Percentiles rank a stretch among this genome's conserved stretches.
Evolutionary conservation across 768 basidiomycete genomes (phyloP).

Genomic region (Kwoniella dendrophila): DNA sequence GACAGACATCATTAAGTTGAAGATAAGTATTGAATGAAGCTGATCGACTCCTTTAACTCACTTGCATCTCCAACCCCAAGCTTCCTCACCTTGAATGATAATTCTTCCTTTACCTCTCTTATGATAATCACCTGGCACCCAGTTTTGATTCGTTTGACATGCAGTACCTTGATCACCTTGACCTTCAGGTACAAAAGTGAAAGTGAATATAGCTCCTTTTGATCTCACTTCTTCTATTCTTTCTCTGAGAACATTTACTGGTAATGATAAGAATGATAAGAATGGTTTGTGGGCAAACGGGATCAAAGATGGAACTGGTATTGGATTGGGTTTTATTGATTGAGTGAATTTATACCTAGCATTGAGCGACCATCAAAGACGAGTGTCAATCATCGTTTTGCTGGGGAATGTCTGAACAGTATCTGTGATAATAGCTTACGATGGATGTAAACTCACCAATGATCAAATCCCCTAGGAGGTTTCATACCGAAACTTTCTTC

Average conservation of each 20-base stretch:
- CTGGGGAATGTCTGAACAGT: background rate
- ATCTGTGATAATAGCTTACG: background rate
- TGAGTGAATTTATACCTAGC: slow-evolving; percentile 44
- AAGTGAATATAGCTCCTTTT: slow-evolving; percentile 30
- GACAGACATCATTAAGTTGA: too few species aligned
- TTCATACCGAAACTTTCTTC: slow-evolving; percentile 32
- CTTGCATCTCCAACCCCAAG: slow-evolving; percentile 46
- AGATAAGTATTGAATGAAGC: background rate
- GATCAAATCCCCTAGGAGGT: slow-evolving; percentile 42
- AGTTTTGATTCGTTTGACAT: slow-evolving; percentile 34
- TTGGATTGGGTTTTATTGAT: slow-evolving; percentile 20
- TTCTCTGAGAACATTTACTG: slow-evolving; percentile 27
- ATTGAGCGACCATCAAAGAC: too few species aligned
- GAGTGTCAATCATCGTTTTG: background rate
- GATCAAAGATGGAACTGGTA: slow-evolving; percentile 25
- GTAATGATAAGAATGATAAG: slow-evolving; percentile 32
- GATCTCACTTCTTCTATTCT: slow-evolving; percentile 28
- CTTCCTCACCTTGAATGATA: slow-evolving; percentile 29
- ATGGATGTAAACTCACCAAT: slow-evolving; percentile 29
- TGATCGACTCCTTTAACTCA: slow-evolving; percentile 16
- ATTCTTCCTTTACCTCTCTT: slow-evolving; percentile 39
- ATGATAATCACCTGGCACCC: slow-evolving; percentile 22
- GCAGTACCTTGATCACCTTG: slow-evolving; percentile 43
- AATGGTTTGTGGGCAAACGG: slow-evolving; percentile 35
- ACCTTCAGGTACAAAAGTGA: slow-evolving; percentile 42